These are phyloP conservation scores for Leishmania aethiopica DNA, from an alignment of 208 protist genomes.

Conservation along the genomic window DNA sequence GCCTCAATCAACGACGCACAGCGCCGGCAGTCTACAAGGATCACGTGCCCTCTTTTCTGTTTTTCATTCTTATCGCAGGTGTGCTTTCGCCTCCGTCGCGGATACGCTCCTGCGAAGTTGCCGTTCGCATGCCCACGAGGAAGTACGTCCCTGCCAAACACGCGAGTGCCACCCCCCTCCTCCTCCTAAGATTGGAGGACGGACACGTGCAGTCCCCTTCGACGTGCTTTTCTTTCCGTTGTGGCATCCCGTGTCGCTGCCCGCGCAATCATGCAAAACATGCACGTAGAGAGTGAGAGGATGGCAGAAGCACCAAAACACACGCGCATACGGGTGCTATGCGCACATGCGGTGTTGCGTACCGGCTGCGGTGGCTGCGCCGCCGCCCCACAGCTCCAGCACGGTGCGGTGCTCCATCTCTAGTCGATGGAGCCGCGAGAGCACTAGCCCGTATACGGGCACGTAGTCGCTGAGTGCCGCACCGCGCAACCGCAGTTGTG, in stretches of 20 bases:
- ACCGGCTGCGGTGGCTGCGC: not conserved
- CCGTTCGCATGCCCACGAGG: not conserved
- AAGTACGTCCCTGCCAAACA: not conserved
- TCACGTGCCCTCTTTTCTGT: not conserved
- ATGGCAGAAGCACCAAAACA: not conserved
- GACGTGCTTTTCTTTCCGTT: not conserved
- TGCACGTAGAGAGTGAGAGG: not conserved
- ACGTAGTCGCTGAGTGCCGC: conserved; percentile 62
- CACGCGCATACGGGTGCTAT: not conserved
- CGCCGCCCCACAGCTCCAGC: conserved; percentile 65
- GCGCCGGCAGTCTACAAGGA: not conserved
- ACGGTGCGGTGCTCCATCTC: conserved; percentile 86
- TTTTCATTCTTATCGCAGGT: not conserved
- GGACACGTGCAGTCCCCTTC: not conserved
- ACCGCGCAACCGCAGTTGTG: conserved; percentile 5
- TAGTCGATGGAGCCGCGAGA: conserved; percentile 72
- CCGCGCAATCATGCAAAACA: not conserved
- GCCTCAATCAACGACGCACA: not conserved
- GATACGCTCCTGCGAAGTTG: not conserved
- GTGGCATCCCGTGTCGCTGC: not conserved
- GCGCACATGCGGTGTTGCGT: not conserved
- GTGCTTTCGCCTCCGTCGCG: not conserved
- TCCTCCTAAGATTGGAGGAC: not conserved
- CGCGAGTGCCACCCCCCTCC: not conserved
- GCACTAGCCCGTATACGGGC: conserved; percentile 71